Base-by-base conservation (phyloP, 2,329 filamentous ascomycete species). In the Sphaerulina populicola region DNA sequence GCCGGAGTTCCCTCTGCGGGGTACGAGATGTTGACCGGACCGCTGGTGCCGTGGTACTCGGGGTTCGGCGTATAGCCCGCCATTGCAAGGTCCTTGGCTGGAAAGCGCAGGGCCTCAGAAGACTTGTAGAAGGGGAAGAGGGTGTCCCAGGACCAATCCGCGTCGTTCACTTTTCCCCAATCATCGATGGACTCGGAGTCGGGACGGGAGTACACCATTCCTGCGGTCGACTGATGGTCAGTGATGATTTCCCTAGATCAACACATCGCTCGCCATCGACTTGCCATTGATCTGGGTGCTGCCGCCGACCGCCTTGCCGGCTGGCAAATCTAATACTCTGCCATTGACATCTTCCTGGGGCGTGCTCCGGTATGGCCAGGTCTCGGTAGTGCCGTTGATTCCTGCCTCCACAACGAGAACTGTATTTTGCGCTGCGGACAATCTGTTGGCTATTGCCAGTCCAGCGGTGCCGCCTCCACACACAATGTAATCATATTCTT, bases 381-480 rank as follows among this genome's bases (percentile, higher is more conserved):
- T 40, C 8, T 33, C 29, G 10, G 33, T 49, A 9, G 41, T 49
- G 6, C 53, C 46, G 21, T 52, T 49, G 27, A 53, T 35, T n/a
- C 54, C 54, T 31, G 48, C 47, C 55, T 60, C 40, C 45, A 55
- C 30, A 27, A 56, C 14, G 30, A 64, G 66, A 62, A 71, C 15
- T 54, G 63, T 55, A 67, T 60, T 48, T 12, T 47, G 48, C 11
- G 62, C 53, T 43, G 64, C 51, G 12, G 56, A 60, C 4, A 66
- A 49, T 36, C 60, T 56, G 47, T 59, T 58, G 4, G 63, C 64
- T 10, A 66, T 53, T 10, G 57, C 56, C n/a, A 63, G 53, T 35
- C 64, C 64, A 40, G 59, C 58, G 10, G 62, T 60, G 6, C 64
- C 62, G 11, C 61, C 62, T 18, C 62, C 62, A 18, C 63, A 55